Conservation (phyloP, 2,329 filamentous ascomycete species). For the Fusarium tuaranense region DNA sequence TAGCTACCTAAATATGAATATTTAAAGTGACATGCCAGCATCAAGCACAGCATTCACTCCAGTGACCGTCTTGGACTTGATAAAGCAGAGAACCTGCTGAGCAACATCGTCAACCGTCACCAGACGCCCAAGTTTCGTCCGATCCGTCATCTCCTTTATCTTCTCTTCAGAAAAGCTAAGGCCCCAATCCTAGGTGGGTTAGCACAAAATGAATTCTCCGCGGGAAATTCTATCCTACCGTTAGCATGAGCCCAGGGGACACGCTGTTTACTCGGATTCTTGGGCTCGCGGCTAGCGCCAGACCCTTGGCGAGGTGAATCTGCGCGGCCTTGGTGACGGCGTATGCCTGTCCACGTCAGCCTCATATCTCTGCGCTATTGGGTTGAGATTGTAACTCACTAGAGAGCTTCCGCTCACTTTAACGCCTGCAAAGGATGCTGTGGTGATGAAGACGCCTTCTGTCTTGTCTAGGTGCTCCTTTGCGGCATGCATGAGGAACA, state of each 20-base stretch:
- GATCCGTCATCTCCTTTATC: conserved; percentile 65
- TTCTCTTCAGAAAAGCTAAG: conserved; percentile 67
- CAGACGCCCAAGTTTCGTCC: conserved; percentile 69
- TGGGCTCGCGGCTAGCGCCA: conserved; percentile 65
- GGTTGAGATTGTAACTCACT: conserved; percentile 47
- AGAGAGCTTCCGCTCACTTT: conserved; percentile 72
- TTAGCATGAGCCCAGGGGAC: conserved; percentile 64
- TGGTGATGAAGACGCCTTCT: conserved; percentile 72
- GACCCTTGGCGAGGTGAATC: conserved; percentile 66
- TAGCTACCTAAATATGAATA: neutral
- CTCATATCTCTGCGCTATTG: neutral
- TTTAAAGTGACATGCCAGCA: conserved; percentile 18
- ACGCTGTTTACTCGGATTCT: conserved; percentile 70
- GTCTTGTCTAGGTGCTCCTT: conserved; percentile 65
- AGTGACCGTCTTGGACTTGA: conserved; percentile 61
- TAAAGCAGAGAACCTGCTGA: conserved; percentile 63
- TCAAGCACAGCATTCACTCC: conserved; percentile 66
- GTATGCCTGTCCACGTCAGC: conserved; percentile 66
- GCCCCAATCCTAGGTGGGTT: conserved; percentile 68
- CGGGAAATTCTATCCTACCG: conserved; percentile 46
- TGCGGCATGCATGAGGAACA: conserved; percentile 69
- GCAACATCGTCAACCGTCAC: conserved; percentile 66
- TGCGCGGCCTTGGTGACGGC: conserved; percentile 82
- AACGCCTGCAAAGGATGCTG: conserved; percentile 73
- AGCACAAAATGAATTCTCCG: neutral